Evolutionary conservation across 805 yeast genomes (phyloP), one percentile per base, ranked within the genome.

Genomic region (Wickerhamiella allomyrinae): DNA sequence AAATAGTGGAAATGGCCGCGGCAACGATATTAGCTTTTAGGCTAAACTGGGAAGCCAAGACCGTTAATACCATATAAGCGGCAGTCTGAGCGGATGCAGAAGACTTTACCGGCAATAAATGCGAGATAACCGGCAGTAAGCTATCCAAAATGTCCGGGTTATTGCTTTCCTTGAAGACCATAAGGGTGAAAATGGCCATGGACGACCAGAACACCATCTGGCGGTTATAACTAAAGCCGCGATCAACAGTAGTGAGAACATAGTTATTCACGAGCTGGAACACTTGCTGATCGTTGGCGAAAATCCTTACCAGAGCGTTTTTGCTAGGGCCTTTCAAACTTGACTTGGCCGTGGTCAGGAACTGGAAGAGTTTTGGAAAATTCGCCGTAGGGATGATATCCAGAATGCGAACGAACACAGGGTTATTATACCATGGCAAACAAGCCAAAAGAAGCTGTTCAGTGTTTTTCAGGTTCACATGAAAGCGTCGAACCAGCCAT

Each of bases 401-500:
- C 46, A 91, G 62, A 36, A 89, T 66, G 50, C 91, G 76, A 39
- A 76, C 70, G 59, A 91, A 91, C 5, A 82, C 68, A 0, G 86
- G 78, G 29, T 74, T 68, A 50, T 70, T 73, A 61, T 78, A 84
- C 62, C 80, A 84, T n/a, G 95, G 93, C 50, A 91, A 67, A 1
- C 81, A 70, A 2, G 87, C 69, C 43, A 89, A 60, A 36, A 91
- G 56, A 24, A 91, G 56, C 42, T 67, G 57, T 58, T 89, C 97
- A 0, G 86, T 65, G 54, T 82, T 85, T 54, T 80, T 78, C 39
- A 82, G 68, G 57, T 91, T 87, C 50, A 85, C 75, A 56, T 85
- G 65, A 77, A 91, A 66, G 52, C 97, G 73, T 64, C 98, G 79
- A 15, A 91, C 79, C 20, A 87, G 74, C 98, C 98, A 91, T 65